Conservation (phyloP, 2,329 filamentous ascomycete genomes). For the Beauveria asiatica region DNA sequence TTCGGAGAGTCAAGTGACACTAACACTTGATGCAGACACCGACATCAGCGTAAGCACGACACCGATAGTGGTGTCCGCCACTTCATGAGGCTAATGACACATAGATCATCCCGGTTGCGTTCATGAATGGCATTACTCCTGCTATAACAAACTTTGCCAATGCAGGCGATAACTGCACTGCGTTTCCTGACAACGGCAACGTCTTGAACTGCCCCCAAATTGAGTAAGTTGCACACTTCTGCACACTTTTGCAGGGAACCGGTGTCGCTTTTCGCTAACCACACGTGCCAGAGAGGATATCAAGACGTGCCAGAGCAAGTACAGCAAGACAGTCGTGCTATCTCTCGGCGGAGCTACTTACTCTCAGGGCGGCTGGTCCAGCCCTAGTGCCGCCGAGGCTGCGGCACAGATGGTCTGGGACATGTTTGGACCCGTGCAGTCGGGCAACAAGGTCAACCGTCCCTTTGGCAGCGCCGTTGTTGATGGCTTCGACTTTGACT, state of each 20-base stretch:
- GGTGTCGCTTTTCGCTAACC: not conserved
- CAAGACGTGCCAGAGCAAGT: constrained; percentile 48
- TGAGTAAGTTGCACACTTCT: constrained; percentile 37
- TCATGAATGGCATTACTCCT: constrained; percentile 48
- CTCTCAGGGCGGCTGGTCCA: constrained; percentile 57
- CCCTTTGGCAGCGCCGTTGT: constrained; percentile 59
- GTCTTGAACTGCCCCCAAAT: constrained; percentile 56
- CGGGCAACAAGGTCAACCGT: constrained; percentile 39
- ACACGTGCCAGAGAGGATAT: constrained; percentile 35
- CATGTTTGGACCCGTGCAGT: constrained; percentile 54
- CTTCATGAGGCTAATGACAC: not conserved
- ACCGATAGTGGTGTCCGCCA: not conserved
- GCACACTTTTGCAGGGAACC: not conserved
- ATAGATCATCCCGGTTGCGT: constrained; percentile 53
- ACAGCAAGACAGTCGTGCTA: constrained; percentile 62
- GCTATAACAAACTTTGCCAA: constrained; percentile 57
- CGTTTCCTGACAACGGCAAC: constrained; percentile 44
- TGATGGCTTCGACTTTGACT: constrained; percentile 72
- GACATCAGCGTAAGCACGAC: constrained; percentile 34
- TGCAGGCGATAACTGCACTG: constrained; percentile 51
- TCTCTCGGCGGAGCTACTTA: constrained; percentile 66
- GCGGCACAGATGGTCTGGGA: constrained; percentile 59
- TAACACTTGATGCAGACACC: constrained; percentile 26
- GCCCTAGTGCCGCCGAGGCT: constrained; percentile 38
- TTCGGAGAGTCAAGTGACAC: not conserved